Evolutionary conservation across 176 grass and related monocot genomes (phyloP), one percentile per base, ranked within the genome.

Genomic region (Musa beccarii): DNA sequence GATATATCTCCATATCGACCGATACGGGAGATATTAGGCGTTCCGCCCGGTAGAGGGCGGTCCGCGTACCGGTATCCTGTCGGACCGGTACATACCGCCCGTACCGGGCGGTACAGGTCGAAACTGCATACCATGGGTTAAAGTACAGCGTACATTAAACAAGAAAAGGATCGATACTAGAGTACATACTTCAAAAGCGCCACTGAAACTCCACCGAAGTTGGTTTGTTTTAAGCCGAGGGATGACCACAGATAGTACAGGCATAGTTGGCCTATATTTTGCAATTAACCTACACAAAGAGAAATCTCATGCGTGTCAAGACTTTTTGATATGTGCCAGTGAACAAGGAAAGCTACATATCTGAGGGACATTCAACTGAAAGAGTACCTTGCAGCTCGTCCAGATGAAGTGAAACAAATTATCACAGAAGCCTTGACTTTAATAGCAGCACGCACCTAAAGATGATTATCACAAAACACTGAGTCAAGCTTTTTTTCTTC

Each of bases 151-250:
- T 49, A 63, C 11, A 64, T 1, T 8, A 51, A 34, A 63, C n/a
- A 50, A 59, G 34, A 43, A 43, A 43, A 64, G 21, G 52, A 23
- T 51, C 67, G 52, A 68, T 43, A 28, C 17, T 20, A 62, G 28
- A 69, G 20, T 0, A 56, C 71, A 72, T 76, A 95, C 96, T 75
- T 99, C 96, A 88, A 99, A 99, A 14, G 89, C 96, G 15, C 96
- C 96, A 12, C 84, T 99, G 75, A 99, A 99, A 79, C 89, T 99
- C 96, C 96, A 99, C 71, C 75, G 88, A 19, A 99, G 83, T 79
- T 99, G 96, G 79, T 99, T 99, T 71, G 96, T 99, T 67, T 99
- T 99, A 15, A 99, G 91, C 59, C 96, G 91, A 76, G 96, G 96
- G 81, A 99, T 95, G 52, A 99, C 96, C 71, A 99, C 96, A 62